A percentile compares a stretch with the other conserved stretches of the same genome.
phyloP scores from a whole-genome alignment of 345 rosid species.

The Sisymbrium altissimum region DNA sequence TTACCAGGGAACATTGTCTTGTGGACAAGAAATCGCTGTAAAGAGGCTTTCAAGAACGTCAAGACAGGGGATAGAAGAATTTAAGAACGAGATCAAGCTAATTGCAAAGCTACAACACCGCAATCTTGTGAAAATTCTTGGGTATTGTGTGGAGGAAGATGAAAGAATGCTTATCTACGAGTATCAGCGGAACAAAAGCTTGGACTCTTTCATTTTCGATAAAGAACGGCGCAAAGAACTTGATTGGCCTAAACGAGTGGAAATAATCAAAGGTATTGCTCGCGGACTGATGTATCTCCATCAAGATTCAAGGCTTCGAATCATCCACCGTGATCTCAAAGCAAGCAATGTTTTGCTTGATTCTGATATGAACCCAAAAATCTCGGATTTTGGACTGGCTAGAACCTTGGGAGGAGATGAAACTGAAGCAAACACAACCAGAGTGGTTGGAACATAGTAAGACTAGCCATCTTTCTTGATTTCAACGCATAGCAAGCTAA shows the following conservation, averaged over 20 bases:
- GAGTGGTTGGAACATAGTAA: slow-evolving; percentile 39
- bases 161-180: slow-evolving; percentile 57
- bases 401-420: slow-evolving; percentile 37
- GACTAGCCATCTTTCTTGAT: slow-evolving; percentile 6
- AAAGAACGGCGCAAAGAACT: slow-evolving; percentile 23
- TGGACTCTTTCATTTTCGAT: slow-evolving; percentile 33
- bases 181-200: slow-evolving; percentile 43
- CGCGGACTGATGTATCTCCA: slow-evolving; percentile 38
- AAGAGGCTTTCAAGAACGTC: slow-evolving; percentile 50
- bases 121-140: slow-evolving; percentile 51
- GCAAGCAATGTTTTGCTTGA: slow-evolving; percentile 38
- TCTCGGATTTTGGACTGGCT: slow-evolving; percentile 39
- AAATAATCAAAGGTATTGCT: slow-evolving; percentile 40
- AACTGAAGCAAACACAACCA: slow-evolving; percentile 33
- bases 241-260: slow-evolving; percentile 30
- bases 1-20: slow-evolving; percentile 32
- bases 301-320: slow-evolving; percentile 38
- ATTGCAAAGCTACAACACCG: slow-evolving; percentile 52
- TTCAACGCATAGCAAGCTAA: not conserved
- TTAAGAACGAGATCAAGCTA: slow-evolving; percentile 51
- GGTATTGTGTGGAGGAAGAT: slow-evolving; percentile 45
- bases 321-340: slow-evolving; percentile 38
- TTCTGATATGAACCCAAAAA: slow-evolving; percentile 33
- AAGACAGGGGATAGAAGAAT: slow-evolving; percentile 50
- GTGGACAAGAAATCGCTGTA: slow-evolving; percentile 48